Evolutionary conservation across 75 land plant species (phyloP), one percentile per base, ranked within the genome.

Genomic region (Gnetum montanum): DNA sequence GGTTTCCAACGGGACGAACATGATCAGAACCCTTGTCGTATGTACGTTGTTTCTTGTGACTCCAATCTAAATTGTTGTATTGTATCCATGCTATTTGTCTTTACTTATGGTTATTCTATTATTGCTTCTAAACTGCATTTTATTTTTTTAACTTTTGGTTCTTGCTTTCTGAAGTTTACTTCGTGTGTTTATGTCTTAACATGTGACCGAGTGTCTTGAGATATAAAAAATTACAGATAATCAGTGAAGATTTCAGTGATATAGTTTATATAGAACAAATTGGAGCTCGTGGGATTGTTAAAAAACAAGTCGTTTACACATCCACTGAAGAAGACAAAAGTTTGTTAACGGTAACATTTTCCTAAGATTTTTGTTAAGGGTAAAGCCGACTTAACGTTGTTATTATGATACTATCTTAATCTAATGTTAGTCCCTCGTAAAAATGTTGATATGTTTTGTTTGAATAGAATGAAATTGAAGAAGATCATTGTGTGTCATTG

Each of bases 171-270:
- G n/a, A n/a, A n/a, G n/a, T n/a, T n/a, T n/a, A n/a, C n/a, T n/a
- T n/a, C n/a, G n/a, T n/a, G n/a, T n/a, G n/a, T n/a, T n/a, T n/a
- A n/a, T n/a, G n/a, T n/a, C n/a, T n/a, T n/a, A n/a, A n/a, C n/a
- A n/a, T n/a, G n/a, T n/a, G n/a, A n/a, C 41, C 6, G 15, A 38
- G 15, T 62, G 11, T 44, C 31, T 34, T 45, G 16, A 34, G 29
- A 5, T 13, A 35, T 24, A 45, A 18, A 70, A 27, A 40, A 29
- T 6, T 68, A 31, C 72, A 92, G 97, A 79, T 76, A 0, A 27
- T 74, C 31, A 54, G 60, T 22, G 69, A 73, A 51, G 66, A 88
- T 53, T 88, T 84, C 54, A 57, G 71, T 37, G 90, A 88, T 50
- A 71, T 88, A 23, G 57, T 67, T 33, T 77, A 65, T 47, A 65